Evolutionary conservation across 352 stramenopile species (phyloP), one percentile per base, ranked within the genome.

Genomic region (Phytopythium montanum): DNA sequence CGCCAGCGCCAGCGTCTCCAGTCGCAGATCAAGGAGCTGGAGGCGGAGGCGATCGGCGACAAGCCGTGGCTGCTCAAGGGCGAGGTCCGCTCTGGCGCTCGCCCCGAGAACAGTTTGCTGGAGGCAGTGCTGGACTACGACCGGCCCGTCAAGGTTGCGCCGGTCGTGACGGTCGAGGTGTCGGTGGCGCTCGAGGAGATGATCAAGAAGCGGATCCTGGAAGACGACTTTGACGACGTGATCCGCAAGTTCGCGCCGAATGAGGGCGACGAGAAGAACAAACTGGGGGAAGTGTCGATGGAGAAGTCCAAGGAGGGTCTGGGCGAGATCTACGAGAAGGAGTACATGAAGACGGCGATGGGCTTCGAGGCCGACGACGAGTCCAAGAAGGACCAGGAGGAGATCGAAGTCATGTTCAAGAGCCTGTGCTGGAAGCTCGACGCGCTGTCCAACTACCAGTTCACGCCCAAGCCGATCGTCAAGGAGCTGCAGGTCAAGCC

Each of bases 191-290:
- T 98, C 13, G 94, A 98, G 68, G 90, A 97, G 36, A 86, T 98
- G 65, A 98, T 98, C 67, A 98, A 98, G 62, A 90, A 94, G 67
- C 84, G 94, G 39, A 97, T 98, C 57, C 45, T 97, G 41, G 91
- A 96, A n/a, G 92, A 98, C 60, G 85, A 98, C 69, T 98, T 92
- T 72, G 91, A 98, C 72, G 92, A 98, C 68, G 91, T 98, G 19
- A 81, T 97, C 56, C 92, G 92, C 56, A 90, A 97, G 61, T 89
- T 93, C 56, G 85, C 77, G 26, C 70, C 72, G 13, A 92, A 93
- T 58, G 82, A 94, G 60, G 62, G 78, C 51, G 79, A 82, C 53
- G 61, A 77, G 61, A 90, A 94, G 68, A 83, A 87, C 12, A 95
- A 98, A 66, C 70, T 97, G 34, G 86, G 92, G 36, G 92, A 98